A percentile compares a stretch with the other conserved stretches of the same genome.
These are phyloP conservation scores for Trichosporon sp. DNA, from an alignment of 1,284 basidiomycete species.

Conservation along the genomic window DNA sequence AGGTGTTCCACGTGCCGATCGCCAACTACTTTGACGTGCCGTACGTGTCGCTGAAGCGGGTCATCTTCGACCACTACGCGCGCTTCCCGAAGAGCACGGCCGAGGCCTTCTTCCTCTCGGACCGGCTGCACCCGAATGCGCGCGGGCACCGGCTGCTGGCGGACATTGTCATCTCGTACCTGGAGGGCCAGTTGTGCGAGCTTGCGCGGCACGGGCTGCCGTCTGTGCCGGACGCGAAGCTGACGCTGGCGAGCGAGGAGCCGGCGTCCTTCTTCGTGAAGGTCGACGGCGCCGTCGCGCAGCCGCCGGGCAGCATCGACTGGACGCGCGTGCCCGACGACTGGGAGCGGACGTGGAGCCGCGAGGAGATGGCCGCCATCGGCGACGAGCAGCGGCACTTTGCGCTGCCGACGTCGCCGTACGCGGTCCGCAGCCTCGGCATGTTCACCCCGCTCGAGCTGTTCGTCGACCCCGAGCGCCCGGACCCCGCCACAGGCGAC, in stretches of 20 bases:
- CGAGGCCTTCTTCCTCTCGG: conserved; percentile 40
- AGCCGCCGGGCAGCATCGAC: conserved; percentile 6
- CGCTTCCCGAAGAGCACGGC: conserved; percentile 41
- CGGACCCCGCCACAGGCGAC: conserved; percentile 30
- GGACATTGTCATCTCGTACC: conserved; percentile 46
- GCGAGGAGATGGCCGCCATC: conserved; percentile 25
- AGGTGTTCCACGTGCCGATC: conserved; percentile 46
- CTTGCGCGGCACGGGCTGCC: conserved; percentile 40
- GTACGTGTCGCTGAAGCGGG: conserved; percentile 45
- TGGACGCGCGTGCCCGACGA: conserved; percentile 25
- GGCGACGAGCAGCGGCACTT: conserved; percentile 36
- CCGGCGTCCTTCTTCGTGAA: conserved; percentile 34
- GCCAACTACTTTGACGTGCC: conserved; percentile 49
- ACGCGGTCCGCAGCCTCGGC: conserved; percentile 34
- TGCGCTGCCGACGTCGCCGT: conserved; percentile 37
- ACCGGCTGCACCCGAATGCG: conserved; percentile 46
- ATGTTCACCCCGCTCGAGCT: conserved; percentile 38
- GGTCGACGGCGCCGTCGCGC: conserved; percentile 12
- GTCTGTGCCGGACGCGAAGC: conserved; percentile 16
- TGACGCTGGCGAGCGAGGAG: conserved; percentile 35
- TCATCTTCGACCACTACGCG: conserved; percentile 46
- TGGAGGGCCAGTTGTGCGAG: conserved; percentile 48
- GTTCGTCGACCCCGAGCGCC: conserved; percentile 33
- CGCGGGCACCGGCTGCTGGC: conserved; percentile 45
- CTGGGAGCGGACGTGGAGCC: conserved; percentile 43